Conservation (phyloP, 2,329 filamentous ascomycete species). For the Stachybotrys elegans region DNA sequence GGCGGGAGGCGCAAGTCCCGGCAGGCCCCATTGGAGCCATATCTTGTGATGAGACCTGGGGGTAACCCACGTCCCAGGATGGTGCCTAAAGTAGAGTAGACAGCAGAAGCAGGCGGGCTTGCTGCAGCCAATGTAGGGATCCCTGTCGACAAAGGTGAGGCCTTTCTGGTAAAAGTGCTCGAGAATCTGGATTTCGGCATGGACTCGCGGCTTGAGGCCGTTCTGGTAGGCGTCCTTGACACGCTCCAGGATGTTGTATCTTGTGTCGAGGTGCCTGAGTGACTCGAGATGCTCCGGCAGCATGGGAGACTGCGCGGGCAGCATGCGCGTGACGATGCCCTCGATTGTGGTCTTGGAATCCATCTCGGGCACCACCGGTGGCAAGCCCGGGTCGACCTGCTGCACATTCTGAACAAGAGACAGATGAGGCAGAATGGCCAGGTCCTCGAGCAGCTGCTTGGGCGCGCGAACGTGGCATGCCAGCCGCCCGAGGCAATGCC, state of each 20-base stretch:
- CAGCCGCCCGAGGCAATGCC: constrained; percentile 40
- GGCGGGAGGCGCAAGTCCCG: not conserved
- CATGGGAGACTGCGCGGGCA: constrained; percentile 9
- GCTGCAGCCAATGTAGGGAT: constrained; percentile 44
- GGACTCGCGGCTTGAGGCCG: constrained; percentile 24
- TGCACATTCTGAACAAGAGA: constrained; percentile 16
- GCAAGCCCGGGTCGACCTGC: constrained; percentile 8
- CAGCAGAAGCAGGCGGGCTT: constrained; percentile 49
- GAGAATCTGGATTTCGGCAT: constrained; percentile 42
- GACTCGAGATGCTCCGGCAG: constrained; percentile 2
- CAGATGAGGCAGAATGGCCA: constrained; percentile 1
- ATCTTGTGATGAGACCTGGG: constrained; percentile 33
- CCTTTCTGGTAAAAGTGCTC: constrained; percentile 35
- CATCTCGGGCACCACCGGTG: constrained; percentile 13
- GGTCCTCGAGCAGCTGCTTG: constrained; percentile 25
- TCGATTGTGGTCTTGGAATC: constrained; percentile 23
- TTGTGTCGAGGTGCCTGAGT: not conserved
- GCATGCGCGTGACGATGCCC: constrained; percentile 27
- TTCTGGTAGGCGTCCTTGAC: constrained; percentile 10
- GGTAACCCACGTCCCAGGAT: constrained; percentile 25
- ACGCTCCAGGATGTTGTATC: constrained; percentile 2
- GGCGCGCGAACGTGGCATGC: constrained; percentile 35
- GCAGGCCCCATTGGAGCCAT: constrained; percentile 35
- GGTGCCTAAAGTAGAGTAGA: constrained; percentile 35
- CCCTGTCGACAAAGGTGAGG: constrained; percentile 28